phyloP scores from a whole-genome alignment of 2,329 filamentous ascomycete species.

The Fusarium proliferatum region DNA sequence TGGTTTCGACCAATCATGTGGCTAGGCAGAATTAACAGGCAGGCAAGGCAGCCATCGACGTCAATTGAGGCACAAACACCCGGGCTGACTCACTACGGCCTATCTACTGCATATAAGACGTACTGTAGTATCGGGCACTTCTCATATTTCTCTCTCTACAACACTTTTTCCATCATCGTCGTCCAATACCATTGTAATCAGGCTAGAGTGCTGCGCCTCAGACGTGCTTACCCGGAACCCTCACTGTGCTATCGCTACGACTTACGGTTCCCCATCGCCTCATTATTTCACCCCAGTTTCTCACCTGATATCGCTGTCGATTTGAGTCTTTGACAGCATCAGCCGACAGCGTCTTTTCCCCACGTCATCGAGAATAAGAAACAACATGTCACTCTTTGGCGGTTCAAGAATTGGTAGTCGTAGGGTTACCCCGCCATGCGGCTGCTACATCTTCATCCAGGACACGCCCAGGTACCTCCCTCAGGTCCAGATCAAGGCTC shows the following conservation, averaged over 20 bases:
- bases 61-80: background rate
- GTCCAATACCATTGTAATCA: background rate
- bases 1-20: background rate
- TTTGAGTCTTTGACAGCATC: background rate
- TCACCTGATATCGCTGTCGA: background rate
- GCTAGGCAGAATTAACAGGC: constrained; percentile 9
- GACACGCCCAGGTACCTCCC: constrained; percentile 61
- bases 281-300: background rate
- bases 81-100: background rate
- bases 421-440: too few species aligned
- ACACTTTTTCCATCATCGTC: background rate
- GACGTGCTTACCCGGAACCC: too few species aligned
- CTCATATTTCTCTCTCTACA: background rate
- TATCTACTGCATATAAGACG: background rate
- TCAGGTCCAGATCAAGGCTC: constrained; percentile 65
- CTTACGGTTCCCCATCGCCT: rapidly evolving
- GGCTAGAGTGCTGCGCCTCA: background rate
- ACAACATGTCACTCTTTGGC: constrained; percentile 2
- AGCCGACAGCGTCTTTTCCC: background rate
- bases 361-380: background rate
- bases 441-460: constrained; percentile 47
- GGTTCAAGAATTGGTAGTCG: too few species aligned
- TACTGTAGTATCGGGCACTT: rapidly evolving
- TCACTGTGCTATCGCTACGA: too few species aligned
- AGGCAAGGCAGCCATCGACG: constrained; percentile 13